Evolutionary conservation across 1,139 yeast species (phyloP), one percentile per base, ranked within the genome.

Genomic region (Pichia kudriavzevii): DNA sequence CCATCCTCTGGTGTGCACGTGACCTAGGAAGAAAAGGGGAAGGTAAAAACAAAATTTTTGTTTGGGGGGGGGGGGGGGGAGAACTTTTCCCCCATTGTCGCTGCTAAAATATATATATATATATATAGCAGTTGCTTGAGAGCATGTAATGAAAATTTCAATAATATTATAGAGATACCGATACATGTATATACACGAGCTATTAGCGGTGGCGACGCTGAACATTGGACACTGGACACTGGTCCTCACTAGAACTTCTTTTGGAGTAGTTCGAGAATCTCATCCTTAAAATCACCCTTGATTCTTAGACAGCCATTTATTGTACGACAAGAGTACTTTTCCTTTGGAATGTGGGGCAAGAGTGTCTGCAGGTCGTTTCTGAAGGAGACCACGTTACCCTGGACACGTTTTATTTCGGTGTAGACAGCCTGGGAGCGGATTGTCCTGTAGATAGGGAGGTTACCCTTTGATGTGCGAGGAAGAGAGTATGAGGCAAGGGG

Each of bases 371-470:
- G 60, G 51, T 81, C 88, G 23, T 65, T 58, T 56, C 77, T 77
- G 40, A 81, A 62, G 42, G 69, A 72, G 10, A 61, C 52, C 12
- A 75, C 58, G 51, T 79, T 78, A 3, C 93, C 93, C 42, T 67
- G 61, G 25, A 81, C 63, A 44, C 73, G 70, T 53, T 77, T 75
- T 30, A 81, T 65, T 50, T 79, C 84, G 1, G 91, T 80, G 39
- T 65, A 64, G 22, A 60, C 56, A 38, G 69, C 70, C 20, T 77
- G 71, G 38, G 72, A 59, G 43, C 63, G 66, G 39, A 66, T 54
- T 42, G 77, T 79, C 41, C 68, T 64, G 55, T 80, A 81, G 1
- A 81, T 78, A 20, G 91, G 91, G 59, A 83, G 64, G 52, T 78
- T 76, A 5, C 82, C 80, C 36, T 63, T 67, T 18, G 67, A 60